phyloP scores from a whole-genome alignment of 2,329 filamentous ascomycete species.

The Aspergillaceae sp. region DNA sequence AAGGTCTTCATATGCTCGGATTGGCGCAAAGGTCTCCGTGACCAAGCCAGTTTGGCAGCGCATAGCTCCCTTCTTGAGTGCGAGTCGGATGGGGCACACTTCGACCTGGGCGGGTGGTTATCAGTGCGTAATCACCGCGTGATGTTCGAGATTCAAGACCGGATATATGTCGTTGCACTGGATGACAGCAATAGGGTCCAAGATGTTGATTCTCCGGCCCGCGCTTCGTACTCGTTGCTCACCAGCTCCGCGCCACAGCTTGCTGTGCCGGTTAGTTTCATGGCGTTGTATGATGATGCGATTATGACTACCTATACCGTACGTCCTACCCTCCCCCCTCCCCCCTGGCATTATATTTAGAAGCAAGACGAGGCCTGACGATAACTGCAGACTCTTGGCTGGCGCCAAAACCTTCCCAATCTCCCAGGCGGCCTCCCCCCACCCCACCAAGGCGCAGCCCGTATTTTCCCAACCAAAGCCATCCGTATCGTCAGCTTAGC shows the following conservation, averaged over 20 bases:
- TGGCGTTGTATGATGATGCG: constrained; percentile 41
- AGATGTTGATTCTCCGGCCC: constrained; percentile 10
- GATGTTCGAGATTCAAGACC: constrained; percentile 38
- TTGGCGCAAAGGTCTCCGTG: constrained; percentile 32
- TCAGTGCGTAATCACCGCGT: constrained; percentile 35
- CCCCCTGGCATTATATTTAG: too few relatives aligned
- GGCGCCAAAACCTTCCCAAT: constrained; percentile 15
- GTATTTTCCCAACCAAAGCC: constrained; percentile 32
- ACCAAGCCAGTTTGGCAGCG: constrained; percentile 15
- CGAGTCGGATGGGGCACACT: constrained; percentile 32
- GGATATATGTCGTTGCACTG: constrained; percentile 36
- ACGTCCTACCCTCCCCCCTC: constrained; percentile 4
- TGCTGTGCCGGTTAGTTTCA: constrained; percentile 40
- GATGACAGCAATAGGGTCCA: constrained; percentile 25
- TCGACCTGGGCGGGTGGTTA: constrained; percentile 42
- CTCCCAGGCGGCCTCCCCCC: constrained; percentile 8
- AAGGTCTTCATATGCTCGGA: constrained; percentile 38
- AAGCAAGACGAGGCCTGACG: not conserved
- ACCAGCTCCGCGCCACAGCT: constrained; percentile 32
- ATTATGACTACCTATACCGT: constrained; percentile 40
- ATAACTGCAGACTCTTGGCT: constrained; percentile 22
- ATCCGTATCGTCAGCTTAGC: constrained; percentile 34
- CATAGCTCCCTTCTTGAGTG: constrained; percentile 34
- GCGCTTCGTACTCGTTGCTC: constrained; percentile 24
- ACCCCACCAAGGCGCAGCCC: constrained; percentile 16